Conservation (phyloP, 192 early-diverging fungal genomes). For the Coemansia furcata region DNA sequence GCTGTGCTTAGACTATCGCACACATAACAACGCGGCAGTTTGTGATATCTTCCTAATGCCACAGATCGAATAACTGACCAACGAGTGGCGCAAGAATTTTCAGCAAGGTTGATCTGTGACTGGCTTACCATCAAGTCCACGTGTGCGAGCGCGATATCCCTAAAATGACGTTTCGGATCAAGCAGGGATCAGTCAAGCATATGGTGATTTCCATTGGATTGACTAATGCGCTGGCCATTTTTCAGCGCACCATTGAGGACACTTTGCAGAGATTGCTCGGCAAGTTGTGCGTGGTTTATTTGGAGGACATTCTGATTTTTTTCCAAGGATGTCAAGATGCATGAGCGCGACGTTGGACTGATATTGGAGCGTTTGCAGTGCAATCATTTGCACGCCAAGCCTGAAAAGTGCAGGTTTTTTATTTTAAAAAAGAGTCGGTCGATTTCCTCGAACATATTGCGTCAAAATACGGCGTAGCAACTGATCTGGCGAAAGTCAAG, state of each 20-base stretch:
- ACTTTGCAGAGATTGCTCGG: constrained; percentile 32
- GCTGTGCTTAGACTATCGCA: constrained; percentile 59
- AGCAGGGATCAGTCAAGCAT: constrained; percentile 50
- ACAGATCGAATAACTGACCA: constrained; percentile 46
- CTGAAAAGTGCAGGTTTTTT: not conserved
- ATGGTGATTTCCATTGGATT: constrained; percentile 62
- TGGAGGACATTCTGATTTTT: not conserved
- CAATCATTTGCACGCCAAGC: constrained; percentile 1
- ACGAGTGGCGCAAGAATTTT: constrained; percentile 27
- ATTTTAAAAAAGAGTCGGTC: constrained; percentile 1
- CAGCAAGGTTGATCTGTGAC: constrained; percentile 36
- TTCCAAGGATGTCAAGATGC: not conserved
- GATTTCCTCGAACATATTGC: constrained; percentile 4
- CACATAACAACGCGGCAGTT: constrained; percentile 47
- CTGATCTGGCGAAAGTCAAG: not conserved
- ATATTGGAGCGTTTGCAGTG: not conserved
- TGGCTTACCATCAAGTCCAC: constrained; percentile 50
- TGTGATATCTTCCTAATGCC: constrained; percentile 49
- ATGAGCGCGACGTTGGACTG: not conserved
- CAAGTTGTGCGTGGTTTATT: constrained; percentile 9
- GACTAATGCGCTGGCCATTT: constrained; percentile 58
- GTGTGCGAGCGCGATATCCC: constrained; percentile 23
- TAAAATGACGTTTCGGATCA: constrained; percentile 54
- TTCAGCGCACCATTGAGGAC: constrained; percentile 55
- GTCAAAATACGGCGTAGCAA: not conserved